Base-by-base conservation (phyloP, 805 yeast species). In the Starmerella apicola region DNA sequence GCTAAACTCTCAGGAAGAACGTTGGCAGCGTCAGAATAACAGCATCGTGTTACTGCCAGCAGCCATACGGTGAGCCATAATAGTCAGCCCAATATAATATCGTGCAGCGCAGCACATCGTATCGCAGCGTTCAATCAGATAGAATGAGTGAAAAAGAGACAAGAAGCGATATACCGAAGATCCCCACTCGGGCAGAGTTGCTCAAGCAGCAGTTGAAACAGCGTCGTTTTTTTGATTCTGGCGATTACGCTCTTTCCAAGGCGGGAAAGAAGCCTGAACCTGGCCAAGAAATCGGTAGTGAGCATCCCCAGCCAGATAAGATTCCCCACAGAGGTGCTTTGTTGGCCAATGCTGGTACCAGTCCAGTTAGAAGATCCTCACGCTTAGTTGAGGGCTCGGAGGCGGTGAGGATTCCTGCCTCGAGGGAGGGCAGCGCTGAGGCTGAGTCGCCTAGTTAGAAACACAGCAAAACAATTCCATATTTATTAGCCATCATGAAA, bases 181-280 rank as follows among this genome's bases (percentile, higher is more conserved):
- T 51, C 24, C 55, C 56, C 17, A 43, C 48, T 5, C 44, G 56
- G 1, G 56, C 57, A 3, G 55, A 53, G 27, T 36, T 52, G 18
- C 48, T 53, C 26, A 46, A 46, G 38, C 39, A 37, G 37, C 54
- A 51, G 44, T 45, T 54, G 30, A 82, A 81, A 61, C 95, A 85
- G 49, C 74, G 94, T 51, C 82, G 82, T 61, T 85, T 78, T 60
- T 86, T 85, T 55, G 96, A 85, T 55, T 79, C 93, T 48, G 95
- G 95, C 16, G 96, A 85, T 61, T 85, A 85, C 59, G 95, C 95
- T 12, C 71, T 85, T 72, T 81, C 62, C 34, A 57, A 62, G 36
- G 65, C 65, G 32, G 64, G 62, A 30, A 52, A 46, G 37, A 46
- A 48, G 34, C 50, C 50, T 12, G 52, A 49, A 21, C 44, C 48